phyloP scores from a whole-genome alignment of 1,284 basidiomycete species.

The Stygiomarasmius scandens region DNA sequence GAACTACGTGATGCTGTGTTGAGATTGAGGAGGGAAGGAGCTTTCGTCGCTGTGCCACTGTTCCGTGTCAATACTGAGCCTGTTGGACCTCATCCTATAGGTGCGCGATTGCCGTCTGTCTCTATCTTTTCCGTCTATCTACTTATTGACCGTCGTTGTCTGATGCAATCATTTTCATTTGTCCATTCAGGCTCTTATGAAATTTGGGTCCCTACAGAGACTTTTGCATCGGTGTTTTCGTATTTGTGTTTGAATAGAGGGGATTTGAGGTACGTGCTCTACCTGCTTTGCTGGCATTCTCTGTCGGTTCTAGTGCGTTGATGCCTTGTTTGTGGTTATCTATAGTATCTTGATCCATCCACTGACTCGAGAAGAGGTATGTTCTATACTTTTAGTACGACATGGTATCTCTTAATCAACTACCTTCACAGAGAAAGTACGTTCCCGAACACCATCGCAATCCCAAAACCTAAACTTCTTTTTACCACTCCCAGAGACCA shows the following conservation, averaged over 20 bases:
- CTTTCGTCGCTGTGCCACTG: slow-evolving; percentile 75
- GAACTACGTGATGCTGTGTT: slow-evolving; percentile 71
- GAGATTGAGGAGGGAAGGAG: slow-evolving; percentile 67
- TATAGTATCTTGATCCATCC: slow-evolving; percentile 70
- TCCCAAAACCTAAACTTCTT: no score
- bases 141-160: no score
- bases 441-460: no score
- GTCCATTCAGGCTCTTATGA: slow-evolving; percentile 65
- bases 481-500: slow-evolving; percentile 51
- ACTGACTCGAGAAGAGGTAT: slow-evolving; percentile 65
- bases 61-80: slow-evolving; percentile 69
- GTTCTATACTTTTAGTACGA: slow-evolving; percentile 22
- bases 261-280: slow-evolving; percentile 62
- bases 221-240: slow-evolving; percentile 72
- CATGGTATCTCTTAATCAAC: neutral
- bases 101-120: slow-evolving; percentile 36
- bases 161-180: no score
- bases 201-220: slow-evolving; percentile 74
- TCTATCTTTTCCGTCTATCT: neutral
- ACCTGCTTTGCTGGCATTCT: no score
- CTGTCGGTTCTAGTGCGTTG: no score
- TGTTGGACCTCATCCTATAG: slow-evolving; percentile 76
- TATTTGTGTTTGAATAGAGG: slow-evolving; percentile 71
- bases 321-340: no score
- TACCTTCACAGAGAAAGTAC: neutral